Evolutionary conservation across 257 asterid genomes (phyloP).

Genomic region (Striga asiatica): DNA sequence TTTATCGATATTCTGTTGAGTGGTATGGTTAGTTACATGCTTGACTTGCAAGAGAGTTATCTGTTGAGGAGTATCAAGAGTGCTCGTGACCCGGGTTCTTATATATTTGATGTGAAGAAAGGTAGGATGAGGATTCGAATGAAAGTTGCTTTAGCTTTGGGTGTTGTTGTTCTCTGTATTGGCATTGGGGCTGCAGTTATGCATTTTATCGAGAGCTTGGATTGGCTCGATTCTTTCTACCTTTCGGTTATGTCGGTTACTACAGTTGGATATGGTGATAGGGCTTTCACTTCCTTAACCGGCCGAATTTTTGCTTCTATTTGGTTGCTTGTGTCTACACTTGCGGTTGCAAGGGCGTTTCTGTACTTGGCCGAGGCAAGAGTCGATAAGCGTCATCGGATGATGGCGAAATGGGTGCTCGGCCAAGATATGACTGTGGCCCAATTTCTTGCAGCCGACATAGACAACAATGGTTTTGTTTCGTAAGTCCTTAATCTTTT

Average conservation of each 20-base stretch:
- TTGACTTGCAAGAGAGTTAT: conserved; percentile 86
- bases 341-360: conserved; percentile 97
- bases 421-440: conserved; percentile 91
- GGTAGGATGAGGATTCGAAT: conserved; percentile 95
- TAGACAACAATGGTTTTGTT: conserved; percentile 81
- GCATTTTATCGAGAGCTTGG: conserved; percentile 71
- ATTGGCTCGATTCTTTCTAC: conserved; percentile 75
- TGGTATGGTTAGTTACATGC: conserved; percentile 90
- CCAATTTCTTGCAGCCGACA: conserved; percentile 92
- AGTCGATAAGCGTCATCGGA: conserved; percentile 77
- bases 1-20: conserved; percentile 70
- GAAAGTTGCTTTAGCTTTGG: conserved; percentile 85
- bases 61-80: conserved; percentile 60
- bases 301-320: conserved; percentile 86
- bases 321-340: conserved; percentile 94
- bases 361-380: conserved; percentile 95
- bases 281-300: conserved; percentile 60
- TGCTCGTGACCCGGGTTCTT: conserved; percentile 49
- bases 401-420: conserved; percentile 89
- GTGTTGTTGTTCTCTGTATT: conserved; percentile 77
- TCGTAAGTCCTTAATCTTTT: conserved; percentile 29
- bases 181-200: conserved; percentile 72
- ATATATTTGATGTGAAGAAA: conserved; percentile 80
- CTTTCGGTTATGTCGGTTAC: conserved; percentile 95
- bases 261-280: conserved; percentile 93